These are phyloP conservation scores for Phalaenopsis hybrid DNA, from an alignment of 116 monocot genomes.

Conservation along the genomic window DNA sequence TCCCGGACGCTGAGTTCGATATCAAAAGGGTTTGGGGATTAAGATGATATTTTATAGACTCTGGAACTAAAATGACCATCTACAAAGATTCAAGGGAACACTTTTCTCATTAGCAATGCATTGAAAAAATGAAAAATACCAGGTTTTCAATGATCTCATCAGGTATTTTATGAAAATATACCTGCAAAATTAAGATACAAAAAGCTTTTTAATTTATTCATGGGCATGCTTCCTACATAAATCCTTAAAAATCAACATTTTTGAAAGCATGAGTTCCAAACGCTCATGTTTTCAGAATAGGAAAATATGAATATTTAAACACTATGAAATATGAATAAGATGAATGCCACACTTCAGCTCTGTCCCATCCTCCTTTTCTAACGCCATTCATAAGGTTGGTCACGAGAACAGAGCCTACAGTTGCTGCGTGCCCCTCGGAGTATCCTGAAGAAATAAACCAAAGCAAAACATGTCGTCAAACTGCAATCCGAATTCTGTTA, in stretches of 20 bases:
- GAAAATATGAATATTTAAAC: neutral
- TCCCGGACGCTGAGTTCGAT: too few species aligned
- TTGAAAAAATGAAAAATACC: slow-evolving; percentile 25
- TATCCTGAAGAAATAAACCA: slow-evolving; percentile 27
- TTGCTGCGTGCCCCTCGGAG: slow-evolving; percentile 44
- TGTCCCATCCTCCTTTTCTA: slow-evolving; percentile 38
- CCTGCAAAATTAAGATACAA: slow-evolving; percentile 34
- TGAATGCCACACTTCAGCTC: slow-evolving; percentile 33
- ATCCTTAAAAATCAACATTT: neutral
- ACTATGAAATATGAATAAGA: neutral
- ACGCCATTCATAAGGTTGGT: slow-evolving; percentile 38
- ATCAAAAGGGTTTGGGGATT: too few species aligned
- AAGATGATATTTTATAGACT: too few species aligned
- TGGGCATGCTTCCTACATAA: too few species aligned
- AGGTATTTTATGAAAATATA: slow-evolving; percentile 86
- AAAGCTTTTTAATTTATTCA: neutral
- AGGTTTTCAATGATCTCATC: slow-evolving; percentile 60
- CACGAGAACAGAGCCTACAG: slow-evolving; percentile 42
- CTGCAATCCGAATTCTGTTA: neutral
- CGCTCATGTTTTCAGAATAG: neutral
- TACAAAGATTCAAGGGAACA: too few species aligned
- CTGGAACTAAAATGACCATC: too few species aligned
- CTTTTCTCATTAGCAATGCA: neutral
- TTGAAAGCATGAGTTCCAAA: neutral
- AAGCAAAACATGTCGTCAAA: neutral